Evolutionary conservation across 495 filamentous ascomycete genomes (phyloP).

Genomic region (Aspergillus haitiensis): DNA sequence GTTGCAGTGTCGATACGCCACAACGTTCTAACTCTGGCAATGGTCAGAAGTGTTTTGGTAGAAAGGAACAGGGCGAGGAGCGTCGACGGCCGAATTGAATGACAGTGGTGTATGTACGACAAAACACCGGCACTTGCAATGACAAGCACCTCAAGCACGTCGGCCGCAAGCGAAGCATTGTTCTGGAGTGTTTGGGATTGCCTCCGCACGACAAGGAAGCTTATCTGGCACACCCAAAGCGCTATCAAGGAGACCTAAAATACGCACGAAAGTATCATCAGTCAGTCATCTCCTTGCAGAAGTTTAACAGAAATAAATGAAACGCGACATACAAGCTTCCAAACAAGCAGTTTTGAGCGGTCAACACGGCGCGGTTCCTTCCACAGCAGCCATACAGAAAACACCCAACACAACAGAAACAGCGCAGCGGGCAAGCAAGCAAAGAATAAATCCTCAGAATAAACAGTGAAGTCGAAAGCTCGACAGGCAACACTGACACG

Average conservation of each 20-base stretch:
- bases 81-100: slow-evolving; percentile 10
- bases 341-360: slow-evolving; percentile 2
- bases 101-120: slow-evolving; percentile 11
- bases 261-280: background rate
- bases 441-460: slow-evolving; percentile 11
- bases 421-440: slow-evolving; percentile 4
- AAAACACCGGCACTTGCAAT: background rate
- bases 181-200: background rate
- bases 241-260: background rate
- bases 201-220: background rate
- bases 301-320: too few relatives aligned
- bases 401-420: slow-evolving; percentile 1
- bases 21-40: slow-evolving; percentile 10
- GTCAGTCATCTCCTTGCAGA: background rate
- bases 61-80: slow-evolving; percentile 11
- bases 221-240: slow-evolving; percentile 7
- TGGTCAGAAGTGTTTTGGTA: background rate
- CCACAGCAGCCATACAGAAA: background rate
- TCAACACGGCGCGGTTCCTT: slow-evolving; percentile 1
- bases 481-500: slow-evolving; percentile 10
- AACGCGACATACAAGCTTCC: slow-evolving; percentile 10
- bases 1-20: slow-evolving; percentile 2
- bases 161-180: background rate
- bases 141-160: background rate
- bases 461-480: slow-evolving; percentile 14